Evolutionary conservation across 176 grass and related monocot genomes (phyloP), one percentile per base, ranked within the genome.

Genomic region (Chloris gayana): DNA sequence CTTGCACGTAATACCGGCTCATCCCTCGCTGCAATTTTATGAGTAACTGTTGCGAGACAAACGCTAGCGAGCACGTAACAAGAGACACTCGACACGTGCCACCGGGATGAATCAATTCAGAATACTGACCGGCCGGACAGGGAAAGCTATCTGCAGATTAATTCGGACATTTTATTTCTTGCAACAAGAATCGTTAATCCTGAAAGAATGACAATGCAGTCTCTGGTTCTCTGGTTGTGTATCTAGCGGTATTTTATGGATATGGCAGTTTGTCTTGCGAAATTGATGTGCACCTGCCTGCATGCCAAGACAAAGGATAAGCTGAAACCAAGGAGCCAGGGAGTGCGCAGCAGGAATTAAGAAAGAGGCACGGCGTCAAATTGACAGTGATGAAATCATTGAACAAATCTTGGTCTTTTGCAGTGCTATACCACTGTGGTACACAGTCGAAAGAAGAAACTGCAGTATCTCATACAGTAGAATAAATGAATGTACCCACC

Each of bases 41-140:
- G 14, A 49, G 85, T 77, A 77, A 80, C 10, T 84, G 62, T 80
- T n/a, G 29, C 4, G 32, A 50, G 70, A 74, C 87, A 84, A 84
- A 39, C 87, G 70, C 87, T 75, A 79, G 66, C 19, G 42, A 79
- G 69, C 75, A 25, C 22, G 47, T 67, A 35, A 47, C 39, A 66
- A 73, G 10, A 86, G 80, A 67, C 84, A 80, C 35, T 62, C 27
- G 14, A 17, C 14, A 49, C 46, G 13, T 3, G 46, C 41, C 41
- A 49, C 2, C 46, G 46, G 46, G 2, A 49, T 49, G 14, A 49
- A 49, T 49, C 14, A 4, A 14, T 49, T 49, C 14, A 49, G 15
- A 49, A 49, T 14, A 17, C 46, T 17, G 46, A 49, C 14, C 46
- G 14, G 46, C 46, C 13, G 15, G 46, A 49, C 4, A 49, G 13